Evolutionary conservation across 78 protist genomes (phyloP).

Genomic region (Mastigamoeba balamuthi): DNA sequence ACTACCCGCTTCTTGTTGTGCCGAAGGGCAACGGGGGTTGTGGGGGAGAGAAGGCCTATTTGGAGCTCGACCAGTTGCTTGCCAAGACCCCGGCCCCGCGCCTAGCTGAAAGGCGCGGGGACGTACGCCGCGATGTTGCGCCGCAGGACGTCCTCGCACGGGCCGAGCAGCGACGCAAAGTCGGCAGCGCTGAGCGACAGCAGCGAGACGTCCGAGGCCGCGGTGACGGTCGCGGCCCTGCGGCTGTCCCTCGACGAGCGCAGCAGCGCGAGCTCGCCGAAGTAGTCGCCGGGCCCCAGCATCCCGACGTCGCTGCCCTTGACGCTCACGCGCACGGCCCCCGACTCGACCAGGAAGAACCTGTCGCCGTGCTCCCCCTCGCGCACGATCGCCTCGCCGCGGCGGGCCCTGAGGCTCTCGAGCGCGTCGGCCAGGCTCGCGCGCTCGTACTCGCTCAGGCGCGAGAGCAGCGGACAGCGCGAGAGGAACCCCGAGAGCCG

Average conservation of each 20-base stretch:
- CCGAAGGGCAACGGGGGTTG: too few species aligned
- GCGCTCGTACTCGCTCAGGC: background rate
- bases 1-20: too few species aligned
- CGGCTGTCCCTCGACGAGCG: background rate
- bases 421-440: background rate
- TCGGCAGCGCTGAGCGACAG: too few species aligned
- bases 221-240: constrained; percentile 25
- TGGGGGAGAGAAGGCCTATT: too few species aligned
- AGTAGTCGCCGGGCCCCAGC: constrained; percentile 10
- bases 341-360: background rate
- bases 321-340: background rate
- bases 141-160: too few species aligned
- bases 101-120: too few species aligned
- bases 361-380: background rate
- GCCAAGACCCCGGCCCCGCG: too few species aligned
- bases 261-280: constrained; percentile 46
- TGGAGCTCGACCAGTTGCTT: too few species aligned
- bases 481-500: background rate
- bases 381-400: constrained; percentile 1
- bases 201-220: background rate
- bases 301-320: background rate
- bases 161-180: too few species aligned
- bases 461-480: background rate
- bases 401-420: background rate
- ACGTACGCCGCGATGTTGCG: too few species aligned